Evolutionary conservation across 164 flowering plant species (phyloP), one percentile per base, ranked within the genome.

Genomic region (Aristolochia contorta): DNA sequence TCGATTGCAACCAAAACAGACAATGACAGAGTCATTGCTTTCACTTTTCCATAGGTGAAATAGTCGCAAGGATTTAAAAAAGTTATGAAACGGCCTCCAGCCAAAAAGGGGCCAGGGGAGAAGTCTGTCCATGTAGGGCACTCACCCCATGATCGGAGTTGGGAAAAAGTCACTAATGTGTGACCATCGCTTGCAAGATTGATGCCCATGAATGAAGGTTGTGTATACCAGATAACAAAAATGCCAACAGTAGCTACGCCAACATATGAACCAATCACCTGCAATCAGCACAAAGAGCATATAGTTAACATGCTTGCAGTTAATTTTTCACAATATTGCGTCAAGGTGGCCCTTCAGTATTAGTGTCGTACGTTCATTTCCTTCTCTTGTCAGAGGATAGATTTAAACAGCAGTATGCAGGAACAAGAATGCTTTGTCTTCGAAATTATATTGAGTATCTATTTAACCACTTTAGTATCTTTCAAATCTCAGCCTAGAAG

Each of bases 201-300:
- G 61, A 91, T 83, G 45, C 97, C 97, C 60, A 88, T 57, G 67
- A 91, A 84, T 7, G 96, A 82, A 32, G 79, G 68, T 24, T 76
- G 88, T 19, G 96, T 88, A 77, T 84, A 91, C 97, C 97, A 91
- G 66, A 91, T 18, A 60, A 86, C 51, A 60, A 91, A 91, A 54
- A 91, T 55, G 60, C 97, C 94, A 32, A 91, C 97, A 0, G 96
- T 91, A 53, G 96, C 96, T 45, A 85, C 71, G 54, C 94, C 97
- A 37, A 91, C 97, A 61, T 91, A 88, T 14, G 84, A 80, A 63
- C 97, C 97, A 54, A 91, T 83, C 50, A 87, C 89, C 97, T 91
- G 86, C 67, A 58, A 71, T 54, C 7, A 22, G 19, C 24, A 59
- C 4, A 49, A 4, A 49, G 53, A 49, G 15, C 19, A 49, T 49